Evolutionary conservation across 805 yeast species (phyloP), one percentile per base, ranked within the genome.

Genomic region (Alloascoidea hylecoeti): DNA sequence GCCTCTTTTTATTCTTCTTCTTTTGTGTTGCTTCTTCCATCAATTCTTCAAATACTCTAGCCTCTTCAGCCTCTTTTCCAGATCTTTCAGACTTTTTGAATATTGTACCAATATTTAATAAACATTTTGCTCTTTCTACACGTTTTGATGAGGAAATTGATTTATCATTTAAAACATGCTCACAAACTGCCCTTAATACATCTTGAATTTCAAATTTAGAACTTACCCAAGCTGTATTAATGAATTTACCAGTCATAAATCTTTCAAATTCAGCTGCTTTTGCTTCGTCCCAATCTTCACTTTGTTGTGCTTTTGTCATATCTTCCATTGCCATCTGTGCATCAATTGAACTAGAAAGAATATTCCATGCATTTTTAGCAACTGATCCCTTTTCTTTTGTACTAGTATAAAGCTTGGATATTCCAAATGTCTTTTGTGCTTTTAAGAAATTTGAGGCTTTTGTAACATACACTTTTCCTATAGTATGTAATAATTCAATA

Each of bases 141-240:
- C 94, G 73, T 49, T 75, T 78, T 43, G 70, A 64, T 12, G 71
- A 61, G 5, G 72, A 54, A 14, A 81, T 70, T 0, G 56, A 42
- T 52, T 78, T 76, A 52, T 89, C 96, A 42, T 71, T 62, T 34
- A 88, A 63, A 4, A 88, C 81, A 41, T 66, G 68, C 45, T 83
- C 92, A 55, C 92, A 83, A 6, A 86, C 86, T 19, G 79, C 88
- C 36, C 92, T 72, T 38, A 82, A 53, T n/a, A 82, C 77, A 17
- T 79, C 67, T 42, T 78, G 78, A 39, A 88, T 76, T 60, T 92
- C 99, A 57, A 75, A 78, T 47, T 82, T 77, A 16, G 95, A 84
- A 32, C 94, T 82, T 16, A 84, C 83, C 99, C 99, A 92, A 15
- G 95, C 94, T 1, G 95, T 86, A 4, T 92, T 89, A 37, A 92